A percentile compares a stretch with the other conserved stretches of the same genome.
Conservation (phyloP, 2,329 filamentous ascomycete species). For the Alternaria angustiovoidea region DNA sequence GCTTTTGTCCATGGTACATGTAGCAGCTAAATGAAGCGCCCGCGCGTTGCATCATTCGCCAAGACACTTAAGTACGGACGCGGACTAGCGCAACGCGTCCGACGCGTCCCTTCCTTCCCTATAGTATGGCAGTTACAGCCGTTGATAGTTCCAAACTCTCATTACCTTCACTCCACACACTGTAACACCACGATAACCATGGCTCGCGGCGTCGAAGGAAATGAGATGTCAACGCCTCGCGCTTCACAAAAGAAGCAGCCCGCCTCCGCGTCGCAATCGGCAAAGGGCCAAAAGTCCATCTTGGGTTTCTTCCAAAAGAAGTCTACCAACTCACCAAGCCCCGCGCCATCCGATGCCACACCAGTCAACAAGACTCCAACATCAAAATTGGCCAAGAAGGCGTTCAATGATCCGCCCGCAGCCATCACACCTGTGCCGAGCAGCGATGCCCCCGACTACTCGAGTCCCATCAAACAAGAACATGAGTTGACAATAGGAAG, state of each 20-base stretch:
- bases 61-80: conserved; percentile 16
- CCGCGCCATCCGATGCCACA: conserved; percentile 43
- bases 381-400: conserved; percentile 40
- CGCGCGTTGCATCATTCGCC: not conserved
- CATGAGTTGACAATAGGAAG: conserved; percentile 56
- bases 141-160: conserved; percentile 4
- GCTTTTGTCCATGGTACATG: not conserved
- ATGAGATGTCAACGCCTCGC: conserved; percentile 56
- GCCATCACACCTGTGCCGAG: conserved; percentile 78
- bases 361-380: conserved; percentile 37
- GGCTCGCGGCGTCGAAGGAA: conserved; percentile 57
- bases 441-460: conserved; percentile 75
- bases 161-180: not conserved
- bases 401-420: conserved; percentile 41
- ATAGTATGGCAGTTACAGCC: not conserved
- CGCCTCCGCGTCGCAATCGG: conserved; percentile 56
- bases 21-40: not conserved
- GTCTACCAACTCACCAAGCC: conserved; percentile 58
- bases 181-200: conserved; percentile 32
- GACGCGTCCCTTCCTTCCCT: conserved; percentile 14
- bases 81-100: conserved; percentile 18
- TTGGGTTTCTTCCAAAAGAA: conserved; percentile 79
- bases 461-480: conserved; percentile 73
- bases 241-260: conserved; percentile 57
- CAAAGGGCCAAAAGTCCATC: conserved; percentile 74